phyloP scores from a whole-genome alignment of 768 basidiomycete species.

The Mycena haematopus region DNA sequence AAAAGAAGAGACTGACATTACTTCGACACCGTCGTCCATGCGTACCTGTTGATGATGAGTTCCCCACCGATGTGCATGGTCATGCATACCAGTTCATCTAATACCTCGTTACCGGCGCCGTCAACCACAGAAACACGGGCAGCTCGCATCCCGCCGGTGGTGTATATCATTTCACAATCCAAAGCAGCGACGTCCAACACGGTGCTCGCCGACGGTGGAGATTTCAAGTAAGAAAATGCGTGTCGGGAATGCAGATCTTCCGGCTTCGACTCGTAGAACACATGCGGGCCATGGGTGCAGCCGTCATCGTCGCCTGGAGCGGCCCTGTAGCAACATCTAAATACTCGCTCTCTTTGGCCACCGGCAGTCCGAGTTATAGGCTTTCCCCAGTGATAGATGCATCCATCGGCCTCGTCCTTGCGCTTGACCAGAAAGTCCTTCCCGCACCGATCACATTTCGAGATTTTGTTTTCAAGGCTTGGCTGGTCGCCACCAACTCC shows the following conservation, averaged over 20 bases:
- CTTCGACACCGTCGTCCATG: constrained; percentile 81
- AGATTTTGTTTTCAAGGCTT: constrained; percentile 62
- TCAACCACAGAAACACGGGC: constrained; percentile 92
- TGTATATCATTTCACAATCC: constrained; percentile 98
- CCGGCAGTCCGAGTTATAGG: neutral
- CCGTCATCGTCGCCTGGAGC: constrained; percentile 58
- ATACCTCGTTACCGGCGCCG: constrained; percentile 70
- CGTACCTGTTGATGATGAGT: constrained; percentile 44
- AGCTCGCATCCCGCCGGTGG: constrained; percentile 89
- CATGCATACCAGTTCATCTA: constrained; percentile 85
- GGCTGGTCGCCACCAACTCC: constrained; percentile 71
- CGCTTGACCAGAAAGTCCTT: constrained; percentile 72
- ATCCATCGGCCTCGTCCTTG: constrained; percentile 62
- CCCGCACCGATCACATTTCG: constrained; percentile 82
- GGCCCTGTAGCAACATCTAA: constrained; percentile 79
- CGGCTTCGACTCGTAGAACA: constrained; percentile 82
- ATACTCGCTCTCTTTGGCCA: constrained; percentile 72
- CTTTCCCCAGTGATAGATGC: constrained; percentile 80
- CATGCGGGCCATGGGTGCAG: constrained; percentile 83
- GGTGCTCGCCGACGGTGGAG: constrained; percentile 33
- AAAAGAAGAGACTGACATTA: constrained; percentile 59
- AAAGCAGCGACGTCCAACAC: constrained; percentile 83
- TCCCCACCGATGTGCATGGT: neutral
- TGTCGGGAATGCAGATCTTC: constrained; percentile 75
- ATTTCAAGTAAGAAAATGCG: constrained; percentile 62